Percentiles rank a stretch among this genome's conserved stretches.
phyloP scores from a whole-genome alignment of 495 filamentous ascomycete genomes.

The Sporormia fimetaria region DNA sequence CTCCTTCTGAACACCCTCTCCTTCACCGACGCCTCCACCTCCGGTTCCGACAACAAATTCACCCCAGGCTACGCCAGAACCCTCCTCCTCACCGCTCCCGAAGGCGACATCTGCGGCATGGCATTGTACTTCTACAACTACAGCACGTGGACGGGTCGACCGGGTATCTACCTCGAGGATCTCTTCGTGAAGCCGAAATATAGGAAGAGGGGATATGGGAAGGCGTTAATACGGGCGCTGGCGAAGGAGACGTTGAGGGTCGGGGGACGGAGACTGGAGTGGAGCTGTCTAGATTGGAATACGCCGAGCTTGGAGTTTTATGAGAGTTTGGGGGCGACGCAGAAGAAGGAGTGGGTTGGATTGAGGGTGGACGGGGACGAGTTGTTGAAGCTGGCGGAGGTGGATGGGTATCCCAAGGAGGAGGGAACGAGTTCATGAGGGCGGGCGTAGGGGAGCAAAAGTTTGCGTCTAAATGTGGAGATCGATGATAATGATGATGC shows the following conservation, averaged over 20 bases:
- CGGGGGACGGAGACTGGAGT: conserved; percentile 69
- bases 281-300: conserved; percentile 90
- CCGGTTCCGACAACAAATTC: conserved; percentile 1
- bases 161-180: conserved; percentile 92
- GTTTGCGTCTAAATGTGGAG: no score
- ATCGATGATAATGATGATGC: no score
- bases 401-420: no score
- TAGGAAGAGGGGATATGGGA: conserved; percentile 68
- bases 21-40: conserved; percentile 39
- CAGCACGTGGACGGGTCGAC: conserved; percentile 72
- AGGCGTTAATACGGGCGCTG: conserved; percentile 58
- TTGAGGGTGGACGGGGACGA: conserved; percentile 77
- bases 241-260: conserved; percentile 65
- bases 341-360: conserved; percentile 77
- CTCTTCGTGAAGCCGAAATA: conserved; percentile 65
- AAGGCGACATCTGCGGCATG: conserved; percentile 40
- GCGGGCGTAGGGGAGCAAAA: no score
- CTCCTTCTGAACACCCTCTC: conserved; percentile 68
- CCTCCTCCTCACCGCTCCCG: conserved; percentile 28
- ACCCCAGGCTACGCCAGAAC: conserved; percentile 36
- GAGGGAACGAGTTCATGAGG: no score
- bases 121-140: conserved; percentile 64
- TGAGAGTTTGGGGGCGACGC: conserved; percentile 63
- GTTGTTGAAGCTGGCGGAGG: conserved; percentile 33
- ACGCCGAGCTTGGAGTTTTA: conserved; percentile 84